Base-by-base conservation (phyloP, 1,284 basidiomycete species). In the Moesziomyces sp. region DNA sequence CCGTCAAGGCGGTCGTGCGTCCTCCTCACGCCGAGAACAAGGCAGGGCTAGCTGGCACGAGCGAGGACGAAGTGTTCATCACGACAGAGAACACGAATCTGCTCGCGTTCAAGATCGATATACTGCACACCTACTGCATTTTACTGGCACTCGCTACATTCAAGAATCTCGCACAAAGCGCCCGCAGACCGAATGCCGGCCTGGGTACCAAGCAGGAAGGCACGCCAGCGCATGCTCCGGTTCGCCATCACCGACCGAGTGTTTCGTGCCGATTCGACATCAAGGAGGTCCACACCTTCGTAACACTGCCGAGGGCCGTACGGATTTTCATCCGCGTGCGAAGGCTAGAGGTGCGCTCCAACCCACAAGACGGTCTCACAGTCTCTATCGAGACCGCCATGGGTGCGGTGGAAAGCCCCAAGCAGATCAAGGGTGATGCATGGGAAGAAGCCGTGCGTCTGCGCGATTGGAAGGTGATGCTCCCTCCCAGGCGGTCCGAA, bases 391-490 rank as follows among this genome's bases (percentile, higher is more conserved):
- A 86, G 19, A 84, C 83, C 34, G 72, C 85, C 3, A 77, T 87
- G 50, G 76, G 84, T 13, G 87, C 86, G 47, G 87, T 88, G 6
- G 86, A 86, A 10, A 86, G 74, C 40, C 67, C 64, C 7, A 65
- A 66, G 50, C 70, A 61, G 28, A 11, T 43, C 46, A 51, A 47
- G 3, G 46, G 49, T 23, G 63, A 61, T n/a, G 85, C 87, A 63
- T 97, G 94, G 93, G 93, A 93, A 70, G 93, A 96, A 81, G 85
- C 95, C 1, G 84, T 88, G 10, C 88, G 88, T 16, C 80, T 96
- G 28, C 88, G 89, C 54, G 86, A 87, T 47, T 89, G 91, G 86
- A 86, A 86, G 13, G 76, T 91, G n/a, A 48, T 72, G 2, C 42
- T 73, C 10, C 56, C 40, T 8, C 64, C 67, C 13, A 64, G 53